Evolutionary conservation across 495 filamentous ascomycete genomes (phyloP).

Genomic region (Podospora appendiculata): DNA sequence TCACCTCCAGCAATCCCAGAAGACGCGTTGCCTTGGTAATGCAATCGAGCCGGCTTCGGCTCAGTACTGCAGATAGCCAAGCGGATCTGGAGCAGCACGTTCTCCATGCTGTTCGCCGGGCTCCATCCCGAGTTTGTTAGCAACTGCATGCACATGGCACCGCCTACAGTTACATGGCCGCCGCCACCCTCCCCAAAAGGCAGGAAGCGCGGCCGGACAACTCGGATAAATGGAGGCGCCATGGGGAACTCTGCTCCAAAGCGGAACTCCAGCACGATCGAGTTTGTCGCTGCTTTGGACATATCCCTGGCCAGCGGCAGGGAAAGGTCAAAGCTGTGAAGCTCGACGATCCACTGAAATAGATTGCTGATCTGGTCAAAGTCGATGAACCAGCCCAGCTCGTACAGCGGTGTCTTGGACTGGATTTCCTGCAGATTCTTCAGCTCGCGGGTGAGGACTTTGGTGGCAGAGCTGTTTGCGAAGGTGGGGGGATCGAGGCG

Average conservation of each 20-base stretch:
- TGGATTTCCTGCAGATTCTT: slow-evolving; percentile 53
- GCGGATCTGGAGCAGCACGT: slow-evolving; percentile 73
- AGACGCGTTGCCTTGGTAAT: not conserved
- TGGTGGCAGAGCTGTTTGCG: slow-evolving; percentile 57
- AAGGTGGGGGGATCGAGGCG: slow-evolving; percentile 58
- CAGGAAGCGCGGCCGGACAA: slow-evolving; percentile 75
- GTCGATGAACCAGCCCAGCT: slow-evolving; percentile 84
- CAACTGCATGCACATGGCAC: slow-evolving; percentile 87
- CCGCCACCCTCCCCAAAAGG: slow-evolving; percentile 66
- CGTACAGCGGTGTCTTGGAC: slow-evolving; percentile 48
- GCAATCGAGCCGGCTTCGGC: slow-evolving; percentile 65
- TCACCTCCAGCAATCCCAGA: slow-evolving; percentile 22
- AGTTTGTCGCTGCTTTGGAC: slow-evolving; percentile 48
- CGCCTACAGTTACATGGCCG: slow-evolving; percentile 82
- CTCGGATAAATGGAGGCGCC: slow-evolving; percentile 75
- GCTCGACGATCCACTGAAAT: slow-evolving; percentile 90
- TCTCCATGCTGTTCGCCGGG: slow-evolving; percentile 65
- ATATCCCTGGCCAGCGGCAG: slow-evolving; percentile 73
- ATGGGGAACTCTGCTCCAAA: slow-evolving; percentile 70
- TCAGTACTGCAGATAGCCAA: slow-evolving; percentile 65
- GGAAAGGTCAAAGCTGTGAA: slow-evolving; percentile 69
- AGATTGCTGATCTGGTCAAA: slow-evolving; percentile 49
- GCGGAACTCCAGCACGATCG: slow-evolving; percentile 73
- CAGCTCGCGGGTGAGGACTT: slow-evolving; percentile 56
- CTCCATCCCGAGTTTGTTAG: slow-evolving; percentile 81